phyloP scores from a whole-genome alignment of 768 basidiomycete genomes.

The Rhizopogon vesiculosus region DNA sequence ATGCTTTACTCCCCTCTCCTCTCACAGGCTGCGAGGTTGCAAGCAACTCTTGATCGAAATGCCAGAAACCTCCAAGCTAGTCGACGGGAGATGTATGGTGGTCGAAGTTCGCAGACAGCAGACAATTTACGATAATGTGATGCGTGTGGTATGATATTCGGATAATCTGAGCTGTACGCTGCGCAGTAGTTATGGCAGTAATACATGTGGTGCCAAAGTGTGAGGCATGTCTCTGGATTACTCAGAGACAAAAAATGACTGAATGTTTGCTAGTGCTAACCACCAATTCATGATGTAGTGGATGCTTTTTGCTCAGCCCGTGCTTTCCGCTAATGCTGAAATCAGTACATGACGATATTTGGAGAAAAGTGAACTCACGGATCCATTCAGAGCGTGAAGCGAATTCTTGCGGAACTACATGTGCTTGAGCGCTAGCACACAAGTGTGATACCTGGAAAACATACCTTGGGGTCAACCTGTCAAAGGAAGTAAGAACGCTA shows the following conservation, averaged over 20 bases:
- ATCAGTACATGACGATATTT: background rate
- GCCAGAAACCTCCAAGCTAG: conserved; percentile 26
- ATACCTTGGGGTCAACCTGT: conserved; percentile 80
- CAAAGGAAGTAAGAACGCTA: conserved; percentile 3
- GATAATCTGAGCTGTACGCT: conserved; percentile 10
- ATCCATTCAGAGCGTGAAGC: conserved; percentile 65
- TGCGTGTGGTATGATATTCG: conserved; percentile 7
- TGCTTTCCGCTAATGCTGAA: conserved; percentile 53
- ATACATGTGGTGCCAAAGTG: background rate
- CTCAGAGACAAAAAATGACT: background rate
- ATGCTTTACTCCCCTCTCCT: background rate
- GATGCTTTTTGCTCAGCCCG: conserved; percentile 54
- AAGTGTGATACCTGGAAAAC: conserved; percentile 7
- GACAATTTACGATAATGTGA: conserved; percentile 11
- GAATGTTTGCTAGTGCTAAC: background rate
- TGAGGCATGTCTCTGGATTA: background rate
- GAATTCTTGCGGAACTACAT: conserved; percentile 82
- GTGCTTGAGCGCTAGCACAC: background rate
- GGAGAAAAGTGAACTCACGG: conserved; percentile 42
- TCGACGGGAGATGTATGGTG: conserved; percentile 18
- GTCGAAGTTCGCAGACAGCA: conserved; percentile 14
- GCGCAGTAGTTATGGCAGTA: conserved; percentile 13
- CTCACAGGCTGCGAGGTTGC: conserved; percentile 60
- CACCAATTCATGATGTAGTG: conserved; percentile 28
- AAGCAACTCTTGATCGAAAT: conserved; percentile 54